A percentile compares a stretch with the other conserved stretches of the same genome.
Conservation (phyloP, 768 basidiomycete species). For the Tricholoma flavovirens region DNA sequence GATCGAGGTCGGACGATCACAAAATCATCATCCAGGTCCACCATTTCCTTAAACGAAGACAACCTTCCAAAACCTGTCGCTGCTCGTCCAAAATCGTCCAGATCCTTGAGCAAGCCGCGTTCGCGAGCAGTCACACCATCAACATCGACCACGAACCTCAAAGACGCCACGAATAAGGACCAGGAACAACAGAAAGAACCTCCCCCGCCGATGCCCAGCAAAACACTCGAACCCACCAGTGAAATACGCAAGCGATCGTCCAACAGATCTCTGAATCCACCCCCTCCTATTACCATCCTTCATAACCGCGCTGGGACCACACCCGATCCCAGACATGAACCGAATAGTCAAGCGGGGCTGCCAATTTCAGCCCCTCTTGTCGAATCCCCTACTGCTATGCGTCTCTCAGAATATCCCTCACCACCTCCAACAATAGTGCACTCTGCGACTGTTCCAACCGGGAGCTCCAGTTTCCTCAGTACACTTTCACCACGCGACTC, state of each 20-base stretch:
- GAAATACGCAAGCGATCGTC: slow-evolving; percentile 30
- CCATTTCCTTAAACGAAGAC: slow-evolving; percentile 14
- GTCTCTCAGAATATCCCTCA: slow-evolving; percentile 22
- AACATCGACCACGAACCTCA: slow-evolving; percentile 15
- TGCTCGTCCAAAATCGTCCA: slow-evolving; percentile 9
- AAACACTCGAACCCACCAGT: slow-evolving; percentile 19
- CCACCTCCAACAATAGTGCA: slow-evolving; percentile 11
- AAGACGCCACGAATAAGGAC: slow-evolving; percentile 6
- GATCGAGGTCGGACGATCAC: slow-evolving; percentile 19
- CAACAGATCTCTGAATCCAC: slow-evolving; percentile 30
- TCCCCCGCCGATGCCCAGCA: slow-evolving; percentile 14
- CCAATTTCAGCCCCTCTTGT: slow-evolving; percentile 26
- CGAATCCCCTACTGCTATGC: slow-evolving; percentile 41
- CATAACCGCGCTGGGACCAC: slow-evolving; percentile 26
- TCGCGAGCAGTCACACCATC: slow-evolving; percentile 14
- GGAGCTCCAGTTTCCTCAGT: slow-evolving; percentile 14
- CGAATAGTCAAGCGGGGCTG: slow-evolving; percentile 15
- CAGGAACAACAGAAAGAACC: not conserved
- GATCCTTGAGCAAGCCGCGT: slow-evolving; percentile 7
- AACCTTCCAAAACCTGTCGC: slow-evolving; percentile 18
- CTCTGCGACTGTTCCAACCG: slow-evolving; percentile 10
- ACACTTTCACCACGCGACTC: slow-evolving; percentile 16
- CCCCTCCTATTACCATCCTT: slow-evolving; percentile 18
- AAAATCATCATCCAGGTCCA: slow-evolving; percentile 4
- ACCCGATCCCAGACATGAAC: slow-evolving; percentile 13